phyloP scores from a whole-genome alignment of 108 stramenopile genomes.

The Phaeodactylum tricornutum region DNA sequence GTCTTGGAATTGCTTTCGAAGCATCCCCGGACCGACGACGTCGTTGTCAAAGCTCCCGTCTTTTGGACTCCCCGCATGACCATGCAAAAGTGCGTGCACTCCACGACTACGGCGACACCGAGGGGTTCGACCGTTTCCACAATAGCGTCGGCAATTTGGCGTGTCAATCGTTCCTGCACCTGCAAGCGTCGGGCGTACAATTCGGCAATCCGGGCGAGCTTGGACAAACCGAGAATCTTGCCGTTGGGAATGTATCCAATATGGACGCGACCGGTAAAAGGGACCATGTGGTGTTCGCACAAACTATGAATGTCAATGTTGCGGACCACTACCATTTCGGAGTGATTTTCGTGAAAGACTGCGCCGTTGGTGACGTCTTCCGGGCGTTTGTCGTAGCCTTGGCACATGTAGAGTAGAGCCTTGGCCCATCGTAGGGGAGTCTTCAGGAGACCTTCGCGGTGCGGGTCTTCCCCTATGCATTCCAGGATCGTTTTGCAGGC shows the following conservation, averaged over 20 bases:
- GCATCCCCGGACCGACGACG: constrained; percentile 84
- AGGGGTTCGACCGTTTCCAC: constrained; percentile 84
- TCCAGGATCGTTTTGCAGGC: constrained; percentile 87
- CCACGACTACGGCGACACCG: constrained; percentile 97
- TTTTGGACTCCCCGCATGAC: constrained; percentile 97
- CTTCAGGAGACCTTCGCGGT: constrained; percentile 85
- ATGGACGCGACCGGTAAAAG: constrained; percentile 91
- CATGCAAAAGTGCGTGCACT: constrained; percentile 98
- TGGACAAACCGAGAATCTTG: constrained; percentile 87
- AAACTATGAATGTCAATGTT: constrained; percentile 94
- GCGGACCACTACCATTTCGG: constrained; percentile 95
- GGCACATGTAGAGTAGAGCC: constrained; percentile 87
- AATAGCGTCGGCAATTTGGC: constrained; percentile 94
- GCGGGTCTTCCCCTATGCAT: constrained; percentile 95
- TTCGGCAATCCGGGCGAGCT: constrained; percentile 93
- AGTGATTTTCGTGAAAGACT: constrained; percentile 85
- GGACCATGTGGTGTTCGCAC: constrained; percentile 99
- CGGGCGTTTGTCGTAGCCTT: constrained; percentile 76
- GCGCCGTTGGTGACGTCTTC: constrained; percentile 82
- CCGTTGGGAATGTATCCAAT: constrained; percentile 98
- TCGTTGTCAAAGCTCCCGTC: constrained; percentile 81
- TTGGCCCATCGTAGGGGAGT: constrained; percentile 95
- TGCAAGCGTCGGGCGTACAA: constrained; percentile 88
- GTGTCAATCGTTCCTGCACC: constrained; percentile 97
- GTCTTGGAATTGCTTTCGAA: constrained; percentile 86